phyloP scores from a whole-genome alignment of 352 stramenopile species.

The Blastocystis sp. region DNA sequence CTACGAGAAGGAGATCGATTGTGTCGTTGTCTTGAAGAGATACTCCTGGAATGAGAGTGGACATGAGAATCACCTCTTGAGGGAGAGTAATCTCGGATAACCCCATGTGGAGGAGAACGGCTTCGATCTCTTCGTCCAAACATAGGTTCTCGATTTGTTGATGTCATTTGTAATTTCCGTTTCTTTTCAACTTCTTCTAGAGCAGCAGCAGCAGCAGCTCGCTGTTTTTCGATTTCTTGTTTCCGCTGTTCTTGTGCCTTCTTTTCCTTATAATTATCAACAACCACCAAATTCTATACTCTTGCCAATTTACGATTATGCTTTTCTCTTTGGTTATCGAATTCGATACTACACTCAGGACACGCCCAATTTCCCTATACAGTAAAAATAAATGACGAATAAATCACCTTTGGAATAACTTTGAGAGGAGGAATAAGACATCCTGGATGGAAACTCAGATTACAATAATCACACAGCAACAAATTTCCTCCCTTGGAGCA shows the following conservation, averaged over 20 bases:
- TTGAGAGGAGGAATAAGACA: background rate
- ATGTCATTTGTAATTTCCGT: background rate
- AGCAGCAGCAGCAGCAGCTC: background rate
- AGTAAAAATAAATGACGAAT: background rate
- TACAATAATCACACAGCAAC: conserved; percentile 38
- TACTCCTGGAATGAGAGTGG: no score
- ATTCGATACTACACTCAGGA: conserved; percentile 29
- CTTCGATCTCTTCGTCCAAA: no score
- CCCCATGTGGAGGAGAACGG: no score
- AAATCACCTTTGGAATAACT: conserved; percentile 11
- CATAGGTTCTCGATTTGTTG: no score
- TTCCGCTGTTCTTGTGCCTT: background rate
- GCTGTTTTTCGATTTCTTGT: background rate
- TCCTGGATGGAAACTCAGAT: background rate
- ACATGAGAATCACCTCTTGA: no score
- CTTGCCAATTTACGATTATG: background rate
- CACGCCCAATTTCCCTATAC: conserved; percentile 41
- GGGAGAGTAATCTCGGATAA: no score
- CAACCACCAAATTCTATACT: background rate
- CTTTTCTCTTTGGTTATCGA: background rate
- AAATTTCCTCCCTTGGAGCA: conserved; percentile 15
- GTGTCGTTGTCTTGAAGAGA: no score
- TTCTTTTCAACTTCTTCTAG: background rate
- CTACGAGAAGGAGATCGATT: background rate
- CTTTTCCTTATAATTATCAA: background rate